phyloP scores from a whole-genome alignment of 768 basidiomycete genomes.

The Cantharellus cinnabarinus region DNA sequence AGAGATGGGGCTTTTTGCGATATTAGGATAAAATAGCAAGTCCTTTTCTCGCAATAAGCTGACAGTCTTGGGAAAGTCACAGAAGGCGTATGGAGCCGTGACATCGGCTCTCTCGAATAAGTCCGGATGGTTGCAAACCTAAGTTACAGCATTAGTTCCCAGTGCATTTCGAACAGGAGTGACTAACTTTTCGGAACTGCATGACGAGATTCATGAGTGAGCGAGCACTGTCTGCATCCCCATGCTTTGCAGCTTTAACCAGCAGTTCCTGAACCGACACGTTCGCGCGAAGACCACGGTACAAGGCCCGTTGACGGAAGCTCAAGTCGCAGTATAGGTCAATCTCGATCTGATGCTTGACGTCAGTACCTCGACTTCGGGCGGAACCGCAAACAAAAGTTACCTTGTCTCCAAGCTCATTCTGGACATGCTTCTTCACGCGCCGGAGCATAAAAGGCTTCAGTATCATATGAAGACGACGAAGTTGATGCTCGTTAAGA shows the following conservation, averaged over 20 bases:
- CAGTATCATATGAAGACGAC: slow-evolving; percentile 92
- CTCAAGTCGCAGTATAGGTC: slow-evolving; percentile 90
- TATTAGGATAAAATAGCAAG: slow-evolving; percentile 61
- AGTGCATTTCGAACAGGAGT: background rate
- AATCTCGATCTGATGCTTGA: slow-evolving; percentile 57
- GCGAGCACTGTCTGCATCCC: slow-evolving; percentile 78
- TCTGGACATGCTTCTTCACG: slow-evolving; percentile 97
- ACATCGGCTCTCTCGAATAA: slow-evolving; percentile 96
- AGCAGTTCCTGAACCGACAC: slow-evolving; percentile 89
- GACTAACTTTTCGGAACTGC: slow-evolving; percentile 87
- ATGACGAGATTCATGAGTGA: slow-evolving; percentile 98
- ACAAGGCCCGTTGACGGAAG: slow-evolving; percentile 76
- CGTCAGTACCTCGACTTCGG: background rate
- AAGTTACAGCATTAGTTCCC: background rate
- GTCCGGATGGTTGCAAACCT: slow-evolving; percentile 98
- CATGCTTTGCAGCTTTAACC: slow-evolving; percentile 78
- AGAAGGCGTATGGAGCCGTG: slow-evolving; percentile 78
- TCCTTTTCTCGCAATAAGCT: slow-evolving; percentile 79
- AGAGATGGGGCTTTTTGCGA: slow-evolving; percentile 73
- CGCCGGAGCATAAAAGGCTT: slow-evolving; percentile 98
- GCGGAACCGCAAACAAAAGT: slow-evolving; percentile 4
- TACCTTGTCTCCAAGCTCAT: slow-evolving; percentile 96
- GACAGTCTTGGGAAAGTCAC: slow-evolving; percentile 58
- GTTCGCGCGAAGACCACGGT: slow-evolving; percentile 75
- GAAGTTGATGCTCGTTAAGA: slow-evolving; percentile 85